Base-by-base conservation (phyloP, 352 stramenopile genomes). In the Phytopythium delawarense region DNA sequence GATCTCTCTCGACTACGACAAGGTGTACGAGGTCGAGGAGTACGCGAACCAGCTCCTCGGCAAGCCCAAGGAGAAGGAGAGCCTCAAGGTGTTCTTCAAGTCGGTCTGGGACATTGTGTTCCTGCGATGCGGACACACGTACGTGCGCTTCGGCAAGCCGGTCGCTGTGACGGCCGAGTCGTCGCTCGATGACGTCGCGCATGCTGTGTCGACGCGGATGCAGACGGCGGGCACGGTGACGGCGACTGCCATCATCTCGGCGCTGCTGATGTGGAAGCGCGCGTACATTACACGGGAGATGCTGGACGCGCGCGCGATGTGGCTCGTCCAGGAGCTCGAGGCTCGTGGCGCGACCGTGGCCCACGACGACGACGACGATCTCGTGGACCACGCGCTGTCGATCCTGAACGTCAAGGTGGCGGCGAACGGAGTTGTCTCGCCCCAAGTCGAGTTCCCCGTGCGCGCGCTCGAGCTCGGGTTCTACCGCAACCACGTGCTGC, bases 1-100 rank as follows among this genome's bases (percentile, higher is more conserved):
- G 0, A 92, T 97, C 35, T 89, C 88, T 15, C 70, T 97, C 15
- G 88, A 96, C 65, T 97, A 97, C 62, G 89, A 97, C 69, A 90
- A 92, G 39, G 84, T 94, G 9, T 90, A 92, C 61, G 89, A 97
- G 67, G 85, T 92, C 13, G 74, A 91, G 62, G 84, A 89, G 37
- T 97, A 97, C 61, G 83, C 84, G 4, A 89, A 91, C 59, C 86
- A 97, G 61, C 60, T 96, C 34, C 75, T 97, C 20, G 89, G 89
- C 49, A 91, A 90, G 32, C 79, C 84, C 21, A 97, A 97, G 68
- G 65, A 87, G 62, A 89, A 85, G 52, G 89, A 97, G 65, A 90
- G 77, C 48, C 76, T 96, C 20, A 60, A 58, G 28, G 86, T 76
- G 13, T 79, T 97, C 37, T 71, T 94, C 61, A 74, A 87, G 46